Conservation (phyloP, 2,329 filamentous ascomycete genomes). For the Cordyceps farinosa region DNA sequence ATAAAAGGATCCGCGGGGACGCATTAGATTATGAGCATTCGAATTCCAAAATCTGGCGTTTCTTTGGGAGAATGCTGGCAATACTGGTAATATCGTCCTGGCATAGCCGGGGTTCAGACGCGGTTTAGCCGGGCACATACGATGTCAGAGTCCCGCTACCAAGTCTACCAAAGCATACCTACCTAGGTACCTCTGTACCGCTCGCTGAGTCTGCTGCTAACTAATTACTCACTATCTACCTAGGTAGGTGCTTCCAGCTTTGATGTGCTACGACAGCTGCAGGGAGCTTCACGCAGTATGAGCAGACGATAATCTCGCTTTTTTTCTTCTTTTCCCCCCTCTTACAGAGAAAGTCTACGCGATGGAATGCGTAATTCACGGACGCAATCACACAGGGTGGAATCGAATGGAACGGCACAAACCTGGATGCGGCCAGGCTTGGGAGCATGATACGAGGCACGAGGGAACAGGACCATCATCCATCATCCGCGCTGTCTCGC, state of each 20-base stretch:
- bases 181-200: background rate
- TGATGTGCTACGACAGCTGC: background rate
- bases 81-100: conserved; percentile 19
- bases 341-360: background rate
- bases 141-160: background rate
- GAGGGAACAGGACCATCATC: background rate
- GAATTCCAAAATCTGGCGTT: background rate
- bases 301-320: background rate
- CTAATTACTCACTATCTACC: no score
- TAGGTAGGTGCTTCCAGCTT: background rate
- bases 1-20: background rate
- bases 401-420: conserved; percentile 5
- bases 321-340: background rate
- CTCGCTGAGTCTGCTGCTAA: background rate
- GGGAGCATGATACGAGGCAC: conserved; percentile 1
- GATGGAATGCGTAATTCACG: conserved; percentile 8
- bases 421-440: background rate
- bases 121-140: conserved; percentile 14
- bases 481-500: conserved; percentile 5
- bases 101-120: conserved; percentile 28
- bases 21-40: background rate
- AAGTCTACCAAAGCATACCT: no score
- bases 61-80: background rate
- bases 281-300: background rate
- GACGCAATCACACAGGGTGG: conserved; percentile 5